phyloP scores from a whole-genome alignment of 345 rosid genomes.

The Acer yangbiense region DNA sequence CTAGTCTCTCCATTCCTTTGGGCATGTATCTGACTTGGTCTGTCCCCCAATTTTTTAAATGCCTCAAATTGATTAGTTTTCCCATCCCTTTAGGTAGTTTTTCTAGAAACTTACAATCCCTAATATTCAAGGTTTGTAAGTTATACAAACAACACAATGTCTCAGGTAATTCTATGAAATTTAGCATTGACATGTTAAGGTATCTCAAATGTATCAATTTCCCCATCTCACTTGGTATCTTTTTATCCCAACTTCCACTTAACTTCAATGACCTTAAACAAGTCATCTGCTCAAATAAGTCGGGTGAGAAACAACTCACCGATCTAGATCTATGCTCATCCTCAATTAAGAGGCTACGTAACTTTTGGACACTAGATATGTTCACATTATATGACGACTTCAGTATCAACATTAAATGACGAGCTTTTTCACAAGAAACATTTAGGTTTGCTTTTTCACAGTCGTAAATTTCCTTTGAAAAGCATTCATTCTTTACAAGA shows the following conservation, averaged over 20 bases:
- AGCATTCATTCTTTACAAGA: background rate
- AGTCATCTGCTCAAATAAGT: too few relatives aligned
- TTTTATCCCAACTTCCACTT: too few relatives aligned
- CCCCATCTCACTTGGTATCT: background rate
- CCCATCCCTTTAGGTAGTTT: background rate
- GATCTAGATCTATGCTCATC: background rate
- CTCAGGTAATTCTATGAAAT: background rate
- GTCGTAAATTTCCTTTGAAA: too few relatives aligned
- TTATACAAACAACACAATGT: background rate
- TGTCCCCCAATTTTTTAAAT: background rate
- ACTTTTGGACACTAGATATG: background rate
- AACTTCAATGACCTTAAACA: background rate
- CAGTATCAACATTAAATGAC: background rate
- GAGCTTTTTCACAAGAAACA: background rate
- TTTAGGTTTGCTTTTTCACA: background rate
- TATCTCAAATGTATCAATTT: background rate
- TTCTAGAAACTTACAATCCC: background rate
- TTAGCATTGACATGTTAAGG: background rate
- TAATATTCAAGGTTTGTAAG: background rate
- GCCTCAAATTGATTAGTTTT: background rate
- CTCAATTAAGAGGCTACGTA: background rate
- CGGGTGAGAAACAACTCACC: background rate
- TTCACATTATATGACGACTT: fast-evolving
- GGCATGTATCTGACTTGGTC: background rate
- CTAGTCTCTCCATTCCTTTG: background rate